phyloP scores from a whole-genome alignment of 805 yeast genomes.

The Yamadazyma endophytica region DNA sequence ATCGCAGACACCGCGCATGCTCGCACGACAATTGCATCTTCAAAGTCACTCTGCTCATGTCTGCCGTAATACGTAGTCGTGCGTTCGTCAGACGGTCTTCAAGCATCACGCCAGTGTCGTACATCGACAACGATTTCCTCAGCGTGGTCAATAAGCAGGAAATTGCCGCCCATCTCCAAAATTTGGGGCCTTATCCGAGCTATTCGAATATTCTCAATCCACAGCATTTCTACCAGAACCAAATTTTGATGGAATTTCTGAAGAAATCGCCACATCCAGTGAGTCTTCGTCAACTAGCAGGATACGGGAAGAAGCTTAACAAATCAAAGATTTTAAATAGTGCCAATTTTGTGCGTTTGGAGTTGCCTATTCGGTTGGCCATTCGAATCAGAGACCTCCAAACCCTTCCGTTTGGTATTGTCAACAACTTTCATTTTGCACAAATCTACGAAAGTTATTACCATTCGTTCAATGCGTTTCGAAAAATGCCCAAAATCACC shows the following conservation, averaged over 20 bases:
- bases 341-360: slow-evolving; percentile 86
- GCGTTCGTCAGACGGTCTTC: background rate
- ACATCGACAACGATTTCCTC: slow-evolving; percentile 32
- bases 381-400: slow-evolving; percentile 78
- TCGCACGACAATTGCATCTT: too few species aligned
- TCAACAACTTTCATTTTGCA: slow-evolving; percentile 79
- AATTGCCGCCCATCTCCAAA: slow-evolving; percentile 19
- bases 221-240: slow-evolving; percentile 86
- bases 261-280: slow-evolving; percentile 80
- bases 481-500: slow-evolving; percentile 65
- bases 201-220: slow-evolving; percentile 40
- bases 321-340: slow-evolving; percentile 73
- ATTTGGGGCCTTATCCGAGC: slow-evolving; percentile 38
- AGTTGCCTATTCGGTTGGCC: slow-evolving; percentile 80
- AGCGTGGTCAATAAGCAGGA: slow-evolving; percentile 26
- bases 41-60: too few species aligned
- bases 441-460: slow-evolving; percentile 88
- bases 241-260: slow-evolving; percentile 59
- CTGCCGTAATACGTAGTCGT: too few species aligned
- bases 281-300: slow-evolving; percentile 83
- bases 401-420: slow-evolving; percentile 74
- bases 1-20: too few species aligned
- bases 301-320: slow-evolving; percentile 76
- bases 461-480: slow-evolving; percentile 79
- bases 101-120: slow-evolving; percentile 27